Evolutionary conservation across 495 filamentous ascomycete species (phyloP), one percentile per base, ranked within the genome.

Genomic region (Bacidia rubella): DNA sequence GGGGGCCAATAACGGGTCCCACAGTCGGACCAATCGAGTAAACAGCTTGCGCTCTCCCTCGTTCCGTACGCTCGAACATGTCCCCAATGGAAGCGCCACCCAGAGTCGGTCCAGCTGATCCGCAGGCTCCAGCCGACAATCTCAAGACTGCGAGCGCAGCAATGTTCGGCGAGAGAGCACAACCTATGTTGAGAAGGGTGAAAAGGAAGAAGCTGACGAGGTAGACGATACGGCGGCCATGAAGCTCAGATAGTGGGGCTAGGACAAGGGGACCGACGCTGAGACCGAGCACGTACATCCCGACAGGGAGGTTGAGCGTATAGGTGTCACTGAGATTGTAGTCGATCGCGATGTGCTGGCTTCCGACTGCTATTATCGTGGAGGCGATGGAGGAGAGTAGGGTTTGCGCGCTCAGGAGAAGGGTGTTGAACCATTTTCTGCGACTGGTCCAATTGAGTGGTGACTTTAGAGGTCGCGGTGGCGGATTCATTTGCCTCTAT

Each of bases 11-110:
- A 2, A 41, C 38, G 1, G 53, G 53, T 19, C 79, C 72, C 41
- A 82, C 57, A 43, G 76, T 56, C 42, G 79, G 80, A 0, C 65
- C 65, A 1, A 82, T 60, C 24, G 60, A 66, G 61, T 78, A 78
- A 2, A 80, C 63, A 25, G 65, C 66, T 26, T 80, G 69, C 5
- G 81, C 78, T 27, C 44, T 55, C 1, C 47, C 47, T 20, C 53
- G 29, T 1, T 55, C 32, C 24, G 29, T 39, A 12, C 17, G 47
- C n/a, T 7, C 15, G 27, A 55, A 58, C 17, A 56, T 41, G 29
- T 58, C 56, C 9, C 56, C 29, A 10, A 58, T 15, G 27, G 41
- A 21, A 20, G 23, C 56, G 3, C 19, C 56, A 32, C 53, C 56
- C 15, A 58, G 54, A n/a, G 19, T 32, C 2, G 53, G 53, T 15